Evolutionary conservation across 345 rosid species (phyloP), one percentile per base, ranked within the genome.

Genomic region (Eucalyptus polybractea): DNA sequence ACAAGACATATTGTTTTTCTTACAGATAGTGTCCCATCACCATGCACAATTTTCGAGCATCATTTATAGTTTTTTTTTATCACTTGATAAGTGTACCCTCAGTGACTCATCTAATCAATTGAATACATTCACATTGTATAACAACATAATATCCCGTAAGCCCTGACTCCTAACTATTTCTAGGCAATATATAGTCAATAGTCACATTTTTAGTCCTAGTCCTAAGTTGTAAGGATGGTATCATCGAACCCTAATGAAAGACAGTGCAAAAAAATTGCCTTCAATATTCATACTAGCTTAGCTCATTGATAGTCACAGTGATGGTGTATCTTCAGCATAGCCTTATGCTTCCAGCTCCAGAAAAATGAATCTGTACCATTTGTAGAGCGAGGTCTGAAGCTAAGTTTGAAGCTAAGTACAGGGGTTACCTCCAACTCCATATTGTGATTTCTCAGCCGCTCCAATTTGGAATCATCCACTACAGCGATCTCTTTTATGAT

Each of bases 401-500:
- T 86, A 33, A 25, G 80, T 16, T 12, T 69, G 80, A 69, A 31
- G 62, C 60, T 86, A 33, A 27, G 42, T 22, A 56, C 47, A 40
- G 49, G 42, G 19, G 33, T 69, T 94, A 95, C 97, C 95, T 94
- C 93, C 62, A 93, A 90, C 87, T 92, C 92, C 80, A 91, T 90
- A 47, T 93, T 95, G 85, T 92, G 94, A 89, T 89, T 90, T 90
- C 83, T 91, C 50, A 94, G 92, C 86, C 90, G 47, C 10, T 45
- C 47, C 47, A 45, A 8, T 45, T 45, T 45, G 47, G 47, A 45
- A 45, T 45, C 47, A 45, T 45, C 47, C 47, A 45, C 47, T 45
- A 45, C 47, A 45, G 47, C 47, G 1, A 45, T 45, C 47, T 45
- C 47, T 4, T 45, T 45, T 45, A 45, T 45, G 47, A 45, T 45